Conservation (phyloP, 805 yeast species). For the Suhomyces sp. region DNA sequence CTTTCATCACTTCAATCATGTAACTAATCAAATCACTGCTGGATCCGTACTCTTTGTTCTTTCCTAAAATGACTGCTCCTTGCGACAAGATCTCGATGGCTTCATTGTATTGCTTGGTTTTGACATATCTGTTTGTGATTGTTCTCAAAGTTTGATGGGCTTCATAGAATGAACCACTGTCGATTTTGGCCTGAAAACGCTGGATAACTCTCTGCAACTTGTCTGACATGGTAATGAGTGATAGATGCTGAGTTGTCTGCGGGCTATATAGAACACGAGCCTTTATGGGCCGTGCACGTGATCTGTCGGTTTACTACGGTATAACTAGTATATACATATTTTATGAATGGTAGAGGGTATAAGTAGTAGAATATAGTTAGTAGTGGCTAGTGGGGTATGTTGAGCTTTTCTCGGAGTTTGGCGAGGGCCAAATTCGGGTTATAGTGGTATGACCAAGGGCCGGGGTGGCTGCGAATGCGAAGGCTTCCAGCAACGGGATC, state of each 20-base stretch:
- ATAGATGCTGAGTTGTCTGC: background rate
- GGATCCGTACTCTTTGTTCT: slow-evolving; percentile 72
- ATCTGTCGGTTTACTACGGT: no score
- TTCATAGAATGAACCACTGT: slow-evolving; percentile 78
- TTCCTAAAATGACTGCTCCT: slow-evolving; percentile 66
- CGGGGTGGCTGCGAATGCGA: background rate
- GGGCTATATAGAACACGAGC: no score
- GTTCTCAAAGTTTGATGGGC: slow-evolving; percentile 95
- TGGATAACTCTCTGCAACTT: slow-evolving; percentile 59
- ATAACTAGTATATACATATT: no score
- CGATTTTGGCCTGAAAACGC: slow-evolving; percentile 67
- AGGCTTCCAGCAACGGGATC: background rate
- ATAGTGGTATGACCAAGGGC: background rate
- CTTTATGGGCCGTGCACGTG: background rate
- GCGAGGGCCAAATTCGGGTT: background rate
- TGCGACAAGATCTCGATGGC: slow-evolving; percentile 73
- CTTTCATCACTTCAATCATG: slow-evolving; percentile 65
- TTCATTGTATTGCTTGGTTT: slow-evolving; percentile 60
- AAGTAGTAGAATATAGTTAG: background rate
- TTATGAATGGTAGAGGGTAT: no score
- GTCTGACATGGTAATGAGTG: slow-evolving; percentile 6
- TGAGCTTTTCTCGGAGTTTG: background rate
- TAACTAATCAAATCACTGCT: slow-evolving; percentile 75
- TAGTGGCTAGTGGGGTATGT: background rate
- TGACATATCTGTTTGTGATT: slow-evolving; percentile 78